phyloP scores from a whole-genome alignment of 1,284 basidiomycete genomes.

The Puccinia sorghi region DNA sequence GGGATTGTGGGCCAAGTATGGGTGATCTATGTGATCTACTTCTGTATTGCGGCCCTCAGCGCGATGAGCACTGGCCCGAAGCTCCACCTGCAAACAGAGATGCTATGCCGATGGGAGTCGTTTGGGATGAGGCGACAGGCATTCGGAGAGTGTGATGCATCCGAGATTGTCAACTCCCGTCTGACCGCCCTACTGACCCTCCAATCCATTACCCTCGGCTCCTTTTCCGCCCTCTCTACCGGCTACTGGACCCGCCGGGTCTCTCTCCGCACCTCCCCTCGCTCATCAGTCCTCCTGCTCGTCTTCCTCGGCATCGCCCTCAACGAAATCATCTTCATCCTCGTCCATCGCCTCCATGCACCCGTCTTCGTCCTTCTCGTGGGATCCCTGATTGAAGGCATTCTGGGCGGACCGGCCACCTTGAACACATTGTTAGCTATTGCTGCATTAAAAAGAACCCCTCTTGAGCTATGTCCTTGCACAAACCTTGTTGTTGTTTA shows the following conservation, averaged over 20 bases:
- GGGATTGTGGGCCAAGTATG: constrained; percentile 10
- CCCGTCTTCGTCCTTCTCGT: not conserved
- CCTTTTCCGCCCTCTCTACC: constrained; percentile 3
- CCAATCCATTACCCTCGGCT: constrained; percentile 6
- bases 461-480: not conserved
- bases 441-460: too few relatives aligned
- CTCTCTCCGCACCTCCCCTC: not conserved
- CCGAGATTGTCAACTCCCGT: not conserved
- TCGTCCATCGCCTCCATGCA: not conserved
- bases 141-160: not conserved
- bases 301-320: not conserved
- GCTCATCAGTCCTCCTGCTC: not conserved
- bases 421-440: constrained; percentile 6
- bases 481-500: not conserved
- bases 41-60: not conserved
- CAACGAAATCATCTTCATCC: constrained; percentile 5
- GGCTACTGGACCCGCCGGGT: constrained; percentile 7
- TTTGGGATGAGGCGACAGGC: too few relatives aligned
- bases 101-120: not conserved
- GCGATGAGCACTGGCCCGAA: not conserved
- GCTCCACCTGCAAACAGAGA: constrained; percentile 2
- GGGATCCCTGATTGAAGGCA: constrained; percentile 4
- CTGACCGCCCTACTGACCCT: not conserved
- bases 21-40: constrained; percentile 2
- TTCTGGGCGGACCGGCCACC: constrained; percentile 20